Conservation (phyloP, 1,284 basidiomycete species). For the Ganoderma sinense region DNA sequence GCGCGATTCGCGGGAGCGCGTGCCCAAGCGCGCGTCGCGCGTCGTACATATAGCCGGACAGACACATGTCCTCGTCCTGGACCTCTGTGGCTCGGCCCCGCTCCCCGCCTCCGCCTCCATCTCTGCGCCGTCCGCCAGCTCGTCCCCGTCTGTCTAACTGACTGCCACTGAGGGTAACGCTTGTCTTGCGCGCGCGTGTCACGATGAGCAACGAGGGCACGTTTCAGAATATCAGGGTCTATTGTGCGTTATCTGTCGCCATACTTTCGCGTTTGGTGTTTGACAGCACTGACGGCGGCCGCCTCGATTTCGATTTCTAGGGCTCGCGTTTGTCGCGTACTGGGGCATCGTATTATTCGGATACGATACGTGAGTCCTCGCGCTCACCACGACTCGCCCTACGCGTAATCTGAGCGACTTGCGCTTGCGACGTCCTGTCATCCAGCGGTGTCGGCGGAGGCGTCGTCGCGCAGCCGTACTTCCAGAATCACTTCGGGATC, state of each 20-base stretch:
- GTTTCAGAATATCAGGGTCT: conserved; percentile 67
- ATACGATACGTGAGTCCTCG: conserved; percentile 67
- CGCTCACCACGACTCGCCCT: background rate
- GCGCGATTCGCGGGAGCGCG: background rate
- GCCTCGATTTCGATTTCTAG: conserved; percentile 39
- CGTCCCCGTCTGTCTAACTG: background rate
- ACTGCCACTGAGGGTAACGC: background rate
- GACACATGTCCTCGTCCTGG: background rate
- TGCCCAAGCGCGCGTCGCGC: background rate
- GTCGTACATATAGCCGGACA: background rate
- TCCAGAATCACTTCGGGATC: conserved; percentile 68
- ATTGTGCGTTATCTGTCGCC: conserved; percentile 53
- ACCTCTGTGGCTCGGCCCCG: background rate
- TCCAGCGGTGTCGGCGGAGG: conserved; percentile 64
- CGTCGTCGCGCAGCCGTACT: conserved; percentile 67
- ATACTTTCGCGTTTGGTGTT: too few relatives aligned
- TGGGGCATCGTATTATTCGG: conserved; percentile 84
- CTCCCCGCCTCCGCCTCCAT: background rate
- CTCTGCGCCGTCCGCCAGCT: background rate
- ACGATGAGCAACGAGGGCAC: conserved; percentile 16
- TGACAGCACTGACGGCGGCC: background rate
- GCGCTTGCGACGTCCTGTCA: background rate
- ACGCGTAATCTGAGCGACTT: too few relatives aligned
- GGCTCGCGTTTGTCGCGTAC: conserved; percentile 75
- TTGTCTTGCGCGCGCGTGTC: background rate